These are phyloP conservation scores for Galerina marginata DNA, from an alignment of 768 basidiomycete genomes.

Conservation along the genomic window DNA sequence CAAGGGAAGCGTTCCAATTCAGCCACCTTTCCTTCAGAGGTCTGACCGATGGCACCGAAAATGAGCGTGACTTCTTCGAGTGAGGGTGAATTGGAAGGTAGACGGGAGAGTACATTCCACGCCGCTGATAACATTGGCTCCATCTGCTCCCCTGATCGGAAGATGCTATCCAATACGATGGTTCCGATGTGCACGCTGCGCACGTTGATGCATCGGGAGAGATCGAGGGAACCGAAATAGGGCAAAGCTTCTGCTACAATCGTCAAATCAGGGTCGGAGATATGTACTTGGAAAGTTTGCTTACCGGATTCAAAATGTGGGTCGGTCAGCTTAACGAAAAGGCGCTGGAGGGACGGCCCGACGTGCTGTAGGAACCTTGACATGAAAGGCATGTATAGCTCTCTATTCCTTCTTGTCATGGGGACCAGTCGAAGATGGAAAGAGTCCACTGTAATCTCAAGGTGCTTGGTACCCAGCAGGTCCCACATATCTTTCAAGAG, in stretches of 20 bases:
- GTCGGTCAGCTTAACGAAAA: slow-evolving; percentile 12
- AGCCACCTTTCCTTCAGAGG: not conserved
- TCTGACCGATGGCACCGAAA: not conserved
- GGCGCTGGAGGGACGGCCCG: slow-evolving; percentile 7
- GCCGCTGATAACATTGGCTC: not conserved
- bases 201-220: slow-evolving; percentile 4
- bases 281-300: not conserved
- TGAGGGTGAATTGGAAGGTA: not conserved
- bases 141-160: not conserved
- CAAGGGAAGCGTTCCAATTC: slow-evolving; percentile 10
- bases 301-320: slow-evolving; percentile 2
- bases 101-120: not conserved
- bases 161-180: slow-evolving; percentile 1
- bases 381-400: slow-evolving; percentile 6
- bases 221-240: not conserved
- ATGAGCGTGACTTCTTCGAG: not conserved
- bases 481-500: not conserved
- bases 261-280: too few species aligned
- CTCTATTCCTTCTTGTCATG: not conserved
- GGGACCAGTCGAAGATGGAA: not conserved
- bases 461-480: not conserved
- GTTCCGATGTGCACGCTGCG: slow-evolving; percentile 9
- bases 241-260: not conserved
- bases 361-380: slow-evolving; percentile 8
- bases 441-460: not conserved